These are phyloP conservation scores for Hypoxylon cercidicola DNA, from an alignment of 495 filamentous ascomycete genomes.

Conservation along the genomic window DNA sequence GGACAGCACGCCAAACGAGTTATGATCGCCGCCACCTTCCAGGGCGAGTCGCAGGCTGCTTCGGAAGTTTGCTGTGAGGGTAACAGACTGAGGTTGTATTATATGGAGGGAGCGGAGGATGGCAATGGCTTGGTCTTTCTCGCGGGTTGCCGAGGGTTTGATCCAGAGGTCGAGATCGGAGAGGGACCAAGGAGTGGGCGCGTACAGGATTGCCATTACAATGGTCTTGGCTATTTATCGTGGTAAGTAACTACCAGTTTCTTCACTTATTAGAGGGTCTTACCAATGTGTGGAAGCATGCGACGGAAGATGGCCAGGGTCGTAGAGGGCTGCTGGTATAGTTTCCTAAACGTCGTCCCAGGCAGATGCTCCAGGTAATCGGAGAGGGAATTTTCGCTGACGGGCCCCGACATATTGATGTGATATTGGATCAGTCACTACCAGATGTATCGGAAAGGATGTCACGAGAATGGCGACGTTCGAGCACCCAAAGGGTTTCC, in stretches of 20 bases:
- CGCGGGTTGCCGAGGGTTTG: slow-evolving; percentile 73
- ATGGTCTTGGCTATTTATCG: slow-evolving; percentile 81
- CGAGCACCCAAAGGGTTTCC: neutral
- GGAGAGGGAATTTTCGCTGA: slow-evolving; percentile 60
- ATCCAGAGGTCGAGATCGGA: slow-evolving; percentile 87
- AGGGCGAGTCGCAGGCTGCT: slow-evolving; percentile 82
- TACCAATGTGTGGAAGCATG: slow-evolving; percentile 93
- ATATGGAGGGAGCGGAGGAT: slow-evolving; percentile 87
- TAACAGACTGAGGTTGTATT: slow-evolving; percentile 71
- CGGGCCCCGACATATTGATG: slow-evolving; percentile 72
- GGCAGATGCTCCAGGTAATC: slow-evolving; percentile 92
- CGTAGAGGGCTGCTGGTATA: slow-evolving; percentile 96
- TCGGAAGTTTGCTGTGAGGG: slow-evolving; percentile 78
- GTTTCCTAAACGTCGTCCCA: slow-evolving; percentile 83
- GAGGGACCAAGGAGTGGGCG: slow-evolving; percentile 77
- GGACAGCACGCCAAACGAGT: slow-evolving; percentile 89
- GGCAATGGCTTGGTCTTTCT: slow-evolving; percentile 82
- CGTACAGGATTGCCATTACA: slow-evolving; percentile 93
- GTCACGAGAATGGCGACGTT: slow-evolving; percentile 1
- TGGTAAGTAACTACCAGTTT: slow-evolving; percentile 19
- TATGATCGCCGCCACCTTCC: slow-evolving; percentile 83
- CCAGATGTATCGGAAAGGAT: slow-evolving; percentile 12
- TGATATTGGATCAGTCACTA: slow-evolving; percentile 22
- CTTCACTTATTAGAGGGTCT: slow-evolving; percentile 21
- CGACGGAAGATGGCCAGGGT: slow-evolving; percentile 95